Base-by-base conservation (phyloP, 306 rosid species). In the Carpinus viminea region DNA sequence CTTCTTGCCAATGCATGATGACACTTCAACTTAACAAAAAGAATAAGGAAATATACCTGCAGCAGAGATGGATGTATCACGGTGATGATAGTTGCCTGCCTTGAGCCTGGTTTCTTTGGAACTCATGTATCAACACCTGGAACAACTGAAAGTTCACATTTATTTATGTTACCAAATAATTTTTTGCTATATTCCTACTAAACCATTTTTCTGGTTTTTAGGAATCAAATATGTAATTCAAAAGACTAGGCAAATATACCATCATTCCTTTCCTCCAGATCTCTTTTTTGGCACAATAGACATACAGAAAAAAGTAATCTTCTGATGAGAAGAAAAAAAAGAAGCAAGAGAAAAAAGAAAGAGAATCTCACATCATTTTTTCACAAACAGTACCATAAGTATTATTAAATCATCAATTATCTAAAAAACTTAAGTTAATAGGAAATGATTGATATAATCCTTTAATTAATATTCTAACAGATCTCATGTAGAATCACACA, bases 1-100 rank as follows among this genome's bases (percentile, higher is more conserved):
- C 79, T 86, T 78, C 54, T 68, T 74, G 80, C 70, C 53, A 68
- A 82, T 21, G 65, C 54, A 21, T 79, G 74, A 81, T 68, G 77
- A 53, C 18, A 70, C 15, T 53, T 56, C 36, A 38, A 68, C 34
- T 41, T 3, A 3, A 10, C 12, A 20, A 50, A 54, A 26, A 46
- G 46, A 26, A 26, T 43, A 74, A 64, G 9, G 12, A 65, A 61
- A 41, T 45, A 5, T 11, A 31, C 17, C 59, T 54, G 48, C 61
- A 55, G 53, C 57, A 52, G 31, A 56, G 12, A 9, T 75, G 71
- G 45, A 5, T 41, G 45, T 64, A 53, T 74, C 48, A 59, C 2
- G 46, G 15, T 18, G 43, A 66, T 38, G 31, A 34, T 47, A 21
- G 38, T 66, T 71, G 79, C 43, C n/a, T 31, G 31, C 55, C 48